Conservation (phyloP, 164 flowering plant genomes). For the Aristolochia fimbriata region DNA sequence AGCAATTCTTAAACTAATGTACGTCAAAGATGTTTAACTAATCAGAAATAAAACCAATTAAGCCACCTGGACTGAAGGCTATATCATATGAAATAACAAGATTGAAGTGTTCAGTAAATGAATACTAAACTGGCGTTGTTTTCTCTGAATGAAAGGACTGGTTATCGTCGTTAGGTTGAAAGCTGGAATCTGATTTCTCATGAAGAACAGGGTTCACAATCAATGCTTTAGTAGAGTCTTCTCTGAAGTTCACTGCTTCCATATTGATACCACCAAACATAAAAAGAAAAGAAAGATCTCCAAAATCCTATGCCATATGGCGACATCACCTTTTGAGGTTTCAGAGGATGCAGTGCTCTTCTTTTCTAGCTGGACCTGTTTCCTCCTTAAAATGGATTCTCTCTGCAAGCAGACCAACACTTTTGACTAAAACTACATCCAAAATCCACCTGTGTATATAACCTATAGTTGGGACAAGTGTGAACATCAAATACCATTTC, state of each 20-base stretch:
- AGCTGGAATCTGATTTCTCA: conserved; percentile 7
- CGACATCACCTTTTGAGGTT: neutral
- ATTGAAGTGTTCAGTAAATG: neutral
- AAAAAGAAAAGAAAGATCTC: conserved; percentile 6
- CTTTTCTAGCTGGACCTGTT: conserved; percentile 31
- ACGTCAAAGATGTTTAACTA: too few relatives aligned
- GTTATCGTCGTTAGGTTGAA: conserved; percentile 10
- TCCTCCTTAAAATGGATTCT: conserved; percentile 64
- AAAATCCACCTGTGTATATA: neutral
- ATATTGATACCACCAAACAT: conserved; percentile 8
- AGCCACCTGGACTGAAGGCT: too few relatives aligned
- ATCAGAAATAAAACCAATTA: too few relatives aligned
- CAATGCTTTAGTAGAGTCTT: conserved; percentile 6
- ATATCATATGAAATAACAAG: neutral
- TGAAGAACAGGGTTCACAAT: conserved; percentile 2
- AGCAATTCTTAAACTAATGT: too few relatives aligned
- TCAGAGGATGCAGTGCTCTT: conserved; percentile 5
- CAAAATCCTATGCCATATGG: conserved; percentile 7
- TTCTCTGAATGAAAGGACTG: conserved; percentile 9
- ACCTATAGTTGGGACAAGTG: neutral
- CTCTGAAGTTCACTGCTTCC: conserved; percentile 12
- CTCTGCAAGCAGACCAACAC: conserved; percentile 36
- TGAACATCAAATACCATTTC: conserved; percentile 33
- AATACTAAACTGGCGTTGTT: conserved; percentile 36
- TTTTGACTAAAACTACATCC: neutral